phyloP scores from a whole-genome alignment of 1,284 basidiomycete genomes.

The Golubevia pallescens region DNA sequence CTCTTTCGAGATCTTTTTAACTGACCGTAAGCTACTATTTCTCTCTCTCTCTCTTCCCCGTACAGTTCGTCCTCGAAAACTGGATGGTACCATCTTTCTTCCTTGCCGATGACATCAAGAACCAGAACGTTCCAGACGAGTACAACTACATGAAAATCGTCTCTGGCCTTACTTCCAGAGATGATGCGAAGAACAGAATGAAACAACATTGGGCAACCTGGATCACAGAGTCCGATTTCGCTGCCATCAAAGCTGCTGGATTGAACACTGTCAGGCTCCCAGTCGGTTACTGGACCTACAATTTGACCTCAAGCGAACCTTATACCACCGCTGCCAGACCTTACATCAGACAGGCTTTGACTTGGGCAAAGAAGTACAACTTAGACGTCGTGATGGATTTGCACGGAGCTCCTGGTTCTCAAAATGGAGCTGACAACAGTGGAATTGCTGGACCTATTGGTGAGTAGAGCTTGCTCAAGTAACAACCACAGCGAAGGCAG shows the following conservation, averaged over 20 bases:
- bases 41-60: not conserved
- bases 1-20: too few species aligned
- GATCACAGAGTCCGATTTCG: constrained; percentile 76
- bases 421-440: constrained; percentile 17
- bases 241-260: constrained; percentile 73
- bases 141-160: constrained; percentile 6
- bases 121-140: constrained; percentile 16
- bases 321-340: not conserved
- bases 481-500: too few species aligned
- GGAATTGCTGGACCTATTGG: not conserved
- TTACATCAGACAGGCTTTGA: not conserved
- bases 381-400: constrained; percentile 12
- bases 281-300: not conserved
- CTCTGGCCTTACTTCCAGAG: not conserved
- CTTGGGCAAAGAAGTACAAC: not conserved
- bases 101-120: constrained; percentile 24
- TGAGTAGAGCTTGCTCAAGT: too few species aligned
- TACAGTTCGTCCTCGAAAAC: constrained; percentile 13
- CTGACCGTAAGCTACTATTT: not conserved
- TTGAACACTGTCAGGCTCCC: constrained; percentile 76
- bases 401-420: constrained; percentile 14
- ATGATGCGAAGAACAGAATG: constrained; percentile 7
- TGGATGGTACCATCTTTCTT: constrained; percentile 17
- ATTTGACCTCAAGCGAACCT: not conserved
- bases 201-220: constrained; percentile 75